phyloP scores from a whole-genome alignment of 1,284 basidiomycete genomes.

The Calocybe gambosa region DNA sequence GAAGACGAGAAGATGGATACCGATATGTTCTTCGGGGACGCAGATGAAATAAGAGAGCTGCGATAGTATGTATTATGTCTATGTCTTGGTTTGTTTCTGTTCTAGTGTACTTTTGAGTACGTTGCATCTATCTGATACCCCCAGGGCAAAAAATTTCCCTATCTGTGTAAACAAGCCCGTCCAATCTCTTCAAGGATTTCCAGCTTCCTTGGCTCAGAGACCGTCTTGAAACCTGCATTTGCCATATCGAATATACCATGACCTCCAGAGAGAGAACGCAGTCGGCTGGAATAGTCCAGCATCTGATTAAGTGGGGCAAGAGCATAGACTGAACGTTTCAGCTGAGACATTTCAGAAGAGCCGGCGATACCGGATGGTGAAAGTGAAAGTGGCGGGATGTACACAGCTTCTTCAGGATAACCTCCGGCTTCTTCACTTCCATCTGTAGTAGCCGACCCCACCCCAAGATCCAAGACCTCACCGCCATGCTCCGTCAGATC shows the following conservation, averaged over 20 bases:
- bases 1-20: slow-evolving; percentile 74
- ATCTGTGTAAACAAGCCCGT: slow-evolving; percentile 36
- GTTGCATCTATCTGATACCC: too few species aligned
- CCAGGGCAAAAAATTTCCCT: too few species aligned
- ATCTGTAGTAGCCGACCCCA: slow-evolving; percentile 31
- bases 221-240: slow-evolving; percentile 67
- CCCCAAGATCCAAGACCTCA: slow-evolving; percentile 61
- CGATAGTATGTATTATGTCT: slow-evolving; percentile 23
- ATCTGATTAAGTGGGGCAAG: slow-evolving; percentile 73
- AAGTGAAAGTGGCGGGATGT: slow-evolving; percentile 66
- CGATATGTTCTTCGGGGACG: slow-evolving; percentile 70
- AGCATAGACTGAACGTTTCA: slow-evolving; percentile 60
- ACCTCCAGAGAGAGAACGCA: slow-evolving; percentile 78
- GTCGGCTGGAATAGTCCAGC: slow-evolving; percentile 72
- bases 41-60: slow-evolving; percentile 63
- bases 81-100: not conserved
- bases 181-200: slow-evolving; percentile 77
- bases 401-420: slow-evolving; percentile 56
- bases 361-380: slow-evolving; percentile 55
- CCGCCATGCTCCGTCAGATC: slow-evolving; percentile 73
- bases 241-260: slow-evolving; percentile 78
- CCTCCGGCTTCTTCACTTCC: slow-evolving; percentile 42
- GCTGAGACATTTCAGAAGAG: slow-evolving; percentile 23
- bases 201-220: slow-evolving; percentile 49
- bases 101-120: not conserved